Base-by-base conservation (phyloP, 768 basidiomycete species). In the Leccinum truebloodii region DNA sequence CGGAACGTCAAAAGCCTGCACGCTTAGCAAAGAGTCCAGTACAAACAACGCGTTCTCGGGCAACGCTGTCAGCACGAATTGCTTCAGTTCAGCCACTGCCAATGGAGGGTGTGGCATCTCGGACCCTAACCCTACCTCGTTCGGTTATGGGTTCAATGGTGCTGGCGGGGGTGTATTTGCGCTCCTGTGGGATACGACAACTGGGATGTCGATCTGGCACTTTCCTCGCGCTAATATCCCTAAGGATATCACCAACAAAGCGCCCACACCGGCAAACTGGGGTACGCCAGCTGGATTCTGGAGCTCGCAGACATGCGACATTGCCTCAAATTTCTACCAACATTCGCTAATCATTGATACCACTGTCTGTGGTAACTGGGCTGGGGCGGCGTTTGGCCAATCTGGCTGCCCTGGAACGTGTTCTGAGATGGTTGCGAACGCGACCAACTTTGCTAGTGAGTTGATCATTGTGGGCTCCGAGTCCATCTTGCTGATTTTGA, bases 171-270 rank as follows among this genome's bases (percentile, higher is more conserved):
- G 86, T 24, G 83, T 86, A 22, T 86, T 74, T 59, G 85, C 79
- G 1, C 80, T 86, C 61, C 66, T 81, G n/a, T 86, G 85, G 82
- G 79, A 85, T 52, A 59, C 60, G 46, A 8, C 49, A 4, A 39
- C 69, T 1, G 85, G 84, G 18, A 84, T 87, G 70, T 80, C 75
- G 57, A 73, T 84, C 20, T 87, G 84, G 83, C 79, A 78, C 63
- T 87, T 87, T 73, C 48, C 80, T 7, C 78, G 86, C 22, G 62
- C 65, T n/a, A 69, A 76, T 10, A 81, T 87, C 32, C 86, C 86
- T 9, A 63, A 60, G 4, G 84, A 87, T 67, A 82, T 87, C 68
- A 73, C 71, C 6, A 69, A 69, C 20, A 68, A 76, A 58, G 66
- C 67, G 4, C 86, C 84, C 3, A 71, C 80, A 50, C 86, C 85